Evolutionary conservation across 1,139 yeast genomes (phyloP).

Genomic region (Candida smagusa): DNA sequence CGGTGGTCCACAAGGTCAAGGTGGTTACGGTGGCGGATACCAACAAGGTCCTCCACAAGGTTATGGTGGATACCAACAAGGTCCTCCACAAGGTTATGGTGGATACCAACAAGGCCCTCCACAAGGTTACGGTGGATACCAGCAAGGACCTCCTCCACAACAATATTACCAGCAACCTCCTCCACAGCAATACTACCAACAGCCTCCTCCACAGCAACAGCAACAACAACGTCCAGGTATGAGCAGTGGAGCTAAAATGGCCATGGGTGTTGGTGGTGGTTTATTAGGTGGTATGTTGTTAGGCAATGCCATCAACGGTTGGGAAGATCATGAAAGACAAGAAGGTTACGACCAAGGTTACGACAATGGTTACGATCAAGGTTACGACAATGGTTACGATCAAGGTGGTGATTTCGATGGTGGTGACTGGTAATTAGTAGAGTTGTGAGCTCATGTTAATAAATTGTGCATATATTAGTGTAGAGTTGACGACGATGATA

Average conservation of each 20-base stretch:
- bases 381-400: constrained; percentile 17
- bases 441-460: neutral
- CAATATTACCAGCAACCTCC: constrained; percentile 20
- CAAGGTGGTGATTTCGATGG: constrained; percentile 15
- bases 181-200: constrained; percentile 19
- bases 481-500: neutral
- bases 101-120: constrained; percentile 11
- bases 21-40: constrained; percentile 16
- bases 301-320: constrained; percentile 28
- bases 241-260: constrained; percentile 46
- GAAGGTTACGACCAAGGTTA: constrained; percentile 34
- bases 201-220: constrained; percentile 14
- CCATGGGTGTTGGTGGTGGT: constrained; percentile 81
- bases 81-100: constrained; percentile 19
- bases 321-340: constrained; percentile 19
- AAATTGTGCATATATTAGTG: neutral
- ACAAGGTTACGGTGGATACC: constrained; percentile 17
- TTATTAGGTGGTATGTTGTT: constrained; percentile 65
- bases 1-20: constrained; percentile 5
- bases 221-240: constrained; percentile 11
- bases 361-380: constrained; percentile 24
- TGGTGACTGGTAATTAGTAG: constrained; percentile 15
- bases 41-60: constrained; percentile 19
- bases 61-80: constrained; percentile 16
- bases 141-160: constrained; percentile 16